Percentiles rank a stretch among this genome's conserved stretches.
Conservation (phyloP, 2,329 filamentous ascomycete species). For the Penicillium occitanis region DNA sequence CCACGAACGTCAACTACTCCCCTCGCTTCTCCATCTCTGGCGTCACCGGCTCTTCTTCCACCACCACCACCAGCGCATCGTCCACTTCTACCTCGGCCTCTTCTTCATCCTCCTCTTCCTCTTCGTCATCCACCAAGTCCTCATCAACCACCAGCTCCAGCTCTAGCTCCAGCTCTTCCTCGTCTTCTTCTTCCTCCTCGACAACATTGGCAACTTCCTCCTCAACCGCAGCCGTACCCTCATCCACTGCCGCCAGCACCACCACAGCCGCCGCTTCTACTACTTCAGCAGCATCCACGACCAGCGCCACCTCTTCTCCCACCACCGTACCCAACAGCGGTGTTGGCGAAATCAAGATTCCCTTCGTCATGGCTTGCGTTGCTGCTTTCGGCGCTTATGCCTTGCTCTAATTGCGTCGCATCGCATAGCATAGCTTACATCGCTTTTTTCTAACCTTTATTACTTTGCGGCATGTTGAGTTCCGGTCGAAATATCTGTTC, state of each 20-base stretch:
- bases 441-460: neutral
- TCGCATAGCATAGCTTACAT: neutral
- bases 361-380: constrained; percentile 5
- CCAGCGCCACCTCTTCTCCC: constrained; percentile 29
- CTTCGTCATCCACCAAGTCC: constrained; percentile 19
- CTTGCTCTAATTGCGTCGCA: neutral
- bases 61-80: constrained; percentile 30
- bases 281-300: constrained; percentile 23
- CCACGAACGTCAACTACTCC: constrained; percentile 52
- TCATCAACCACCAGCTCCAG: constrained; percentile 16
- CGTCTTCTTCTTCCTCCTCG: constrained; percentile 16
- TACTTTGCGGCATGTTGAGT: neutral
- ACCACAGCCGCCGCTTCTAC: constrained; percentile 25
- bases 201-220: neutral
- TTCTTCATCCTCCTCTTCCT: constrained; percentile 27
- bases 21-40: constrained; percentile 53
- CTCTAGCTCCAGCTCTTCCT: constrained; percentile 1
- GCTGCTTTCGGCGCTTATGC: constrained; percentile 10
- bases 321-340: constrained; percentile 5
- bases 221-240: constrained; percentile 1
- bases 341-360: constrained; percentile 4
- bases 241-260: neutral
- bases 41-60: constrained; percentile 38
- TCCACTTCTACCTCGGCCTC: constrained; percentile 26
- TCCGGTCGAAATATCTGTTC: neutral